Conservation (phyloP, 2,329 filamentous ascomycete genomes). For the Lachnellula arida region DNA sequence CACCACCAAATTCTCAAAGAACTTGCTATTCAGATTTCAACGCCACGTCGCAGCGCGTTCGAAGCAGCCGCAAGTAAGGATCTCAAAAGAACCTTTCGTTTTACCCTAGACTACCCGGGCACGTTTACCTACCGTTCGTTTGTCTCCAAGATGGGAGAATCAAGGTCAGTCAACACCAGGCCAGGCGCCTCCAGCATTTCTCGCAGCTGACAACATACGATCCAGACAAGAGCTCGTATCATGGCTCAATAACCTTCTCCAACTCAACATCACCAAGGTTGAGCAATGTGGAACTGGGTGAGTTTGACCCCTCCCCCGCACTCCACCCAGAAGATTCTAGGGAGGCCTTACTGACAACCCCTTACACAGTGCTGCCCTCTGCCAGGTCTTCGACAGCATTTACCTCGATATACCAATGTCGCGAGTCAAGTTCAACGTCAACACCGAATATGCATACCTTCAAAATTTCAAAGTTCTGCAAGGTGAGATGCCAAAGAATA, state of each 20-base stretch:
- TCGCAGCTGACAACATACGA: background rate
- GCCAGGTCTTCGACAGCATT: conserved; percentile 98
- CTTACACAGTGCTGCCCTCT: conserved; percentile 73
- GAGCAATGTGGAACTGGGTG: conserved; percentile 99
- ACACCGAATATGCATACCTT: conserved; percentile 93
- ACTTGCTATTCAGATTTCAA: background rate
- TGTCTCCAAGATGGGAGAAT: conserved; percentile 30
- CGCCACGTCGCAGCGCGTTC: background rate
- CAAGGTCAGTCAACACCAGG: conserved; percentile 26
- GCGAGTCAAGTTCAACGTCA: conserved; percentile 97
- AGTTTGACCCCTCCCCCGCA: conserved; percentile 35
- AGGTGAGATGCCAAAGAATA: conserved; percentile 49
- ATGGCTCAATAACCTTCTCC: conserved; percentile 96
- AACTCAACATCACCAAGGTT: conserved; percentile 97
- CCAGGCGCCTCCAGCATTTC: background rate
- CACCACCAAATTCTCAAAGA: no score
- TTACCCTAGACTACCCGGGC: background rate
- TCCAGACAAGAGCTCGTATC: conserved; percentile 87
- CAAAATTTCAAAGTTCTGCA: conserved; percentile 98
- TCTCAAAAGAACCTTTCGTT: background rate
- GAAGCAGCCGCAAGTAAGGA: background rate
- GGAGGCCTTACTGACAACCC: conserved; percentile 8
- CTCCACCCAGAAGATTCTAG: conserved; percentile 20
- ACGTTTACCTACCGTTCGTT: background rate
- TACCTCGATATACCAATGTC: conserved; percentile 93